Evolutionary conservation across 495 filamentous ascomycete genomes (phyloP).

Genomic region (Annulohypoxylon bovei): DNA sequence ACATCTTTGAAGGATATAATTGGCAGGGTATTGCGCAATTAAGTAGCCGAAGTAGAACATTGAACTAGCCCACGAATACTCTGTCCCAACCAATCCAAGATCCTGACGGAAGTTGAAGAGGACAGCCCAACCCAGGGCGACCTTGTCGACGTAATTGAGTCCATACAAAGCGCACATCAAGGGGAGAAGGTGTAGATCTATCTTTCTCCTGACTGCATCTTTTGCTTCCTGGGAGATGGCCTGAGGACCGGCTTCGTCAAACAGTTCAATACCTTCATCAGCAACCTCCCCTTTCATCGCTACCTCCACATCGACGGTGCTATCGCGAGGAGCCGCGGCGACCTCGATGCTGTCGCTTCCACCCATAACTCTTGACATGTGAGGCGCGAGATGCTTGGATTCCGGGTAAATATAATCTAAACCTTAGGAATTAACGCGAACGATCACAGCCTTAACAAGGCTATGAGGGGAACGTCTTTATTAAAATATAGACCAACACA

Average conservation of each 20-base stretch:
- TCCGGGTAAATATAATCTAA: neutral
- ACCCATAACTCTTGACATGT: neutral
- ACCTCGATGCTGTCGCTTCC: neutral
- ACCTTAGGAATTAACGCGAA: neutral
- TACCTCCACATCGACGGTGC: neutral
- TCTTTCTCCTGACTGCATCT: constrained; percentile 11
- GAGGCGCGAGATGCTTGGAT: neutral
- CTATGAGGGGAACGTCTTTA: neutral
- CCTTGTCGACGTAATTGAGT: constrained; percentile 11
- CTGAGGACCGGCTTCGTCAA: constrained; percentile 6
- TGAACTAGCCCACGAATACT: constrained; percentile 10
- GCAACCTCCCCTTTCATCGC: constrained; percentile 1
- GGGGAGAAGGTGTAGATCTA: constrained; percentile 7
- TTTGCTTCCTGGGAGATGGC: constrained; percentile 6
- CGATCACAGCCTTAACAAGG: neutral
- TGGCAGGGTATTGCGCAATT: constrained; percentile 9
- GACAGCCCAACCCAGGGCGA: constrained; percentile 7
- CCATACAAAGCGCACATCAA: constrained; percentile 11
- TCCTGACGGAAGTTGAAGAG: constrained; percentile 10
- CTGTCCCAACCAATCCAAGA: constrained; percentile 13
- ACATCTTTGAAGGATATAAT: constrained; percentile 10
- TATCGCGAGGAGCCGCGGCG: neutral
- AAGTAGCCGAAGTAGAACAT: constrained; percentile 15
- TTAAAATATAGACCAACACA: neutral
- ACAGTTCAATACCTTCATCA: constrained; percentile 5